A percentile compares a stretch with the other conserved stretches of the same genome.
Evolutionary conservation across 2,329 filamentous ascomycete species (phyloP).

Genomic region (Ophiosphaerella narmari): DNA sequence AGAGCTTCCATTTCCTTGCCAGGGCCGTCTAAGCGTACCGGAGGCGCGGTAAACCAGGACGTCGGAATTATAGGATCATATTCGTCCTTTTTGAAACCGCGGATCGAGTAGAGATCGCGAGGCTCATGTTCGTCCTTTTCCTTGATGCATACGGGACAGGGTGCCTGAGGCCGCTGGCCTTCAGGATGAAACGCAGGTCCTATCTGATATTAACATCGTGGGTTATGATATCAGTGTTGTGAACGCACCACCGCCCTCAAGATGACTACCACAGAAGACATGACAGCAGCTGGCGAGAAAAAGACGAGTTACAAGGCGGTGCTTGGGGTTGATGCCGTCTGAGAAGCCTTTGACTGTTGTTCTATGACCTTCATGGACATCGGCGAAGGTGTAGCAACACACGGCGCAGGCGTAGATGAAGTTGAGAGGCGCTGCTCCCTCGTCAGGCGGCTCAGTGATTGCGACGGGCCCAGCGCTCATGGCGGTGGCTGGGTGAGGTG

Average conservation of each 20-base stretch:
- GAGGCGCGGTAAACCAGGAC: conserved; percentile 52
- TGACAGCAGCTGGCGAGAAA: conserved; percentile 57
- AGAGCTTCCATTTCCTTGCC: conserved; percentile 49
- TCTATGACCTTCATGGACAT: conserved; percentile 49
- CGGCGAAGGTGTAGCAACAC: conserved; percentile 52
- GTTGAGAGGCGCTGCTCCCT: conserved; percentile 46
- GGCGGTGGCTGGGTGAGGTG: background rate
- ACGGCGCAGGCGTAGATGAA: conserved; percentile 56
- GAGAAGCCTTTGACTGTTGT: conserved; percentile 46
- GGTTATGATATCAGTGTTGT: background rate
- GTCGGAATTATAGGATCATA: conserved; percentile 51
- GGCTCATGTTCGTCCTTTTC: conserved; percentile 41
- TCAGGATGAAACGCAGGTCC: conserved; percentile 53
- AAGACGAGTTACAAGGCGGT: conserved; percentile 50
- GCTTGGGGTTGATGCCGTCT: conserved; percentile 41
- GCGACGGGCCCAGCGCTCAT: conserved; percentile 20
- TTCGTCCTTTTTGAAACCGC: conserved; percentile 49
- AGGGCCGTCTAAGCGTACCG: conserved; percentile 45
- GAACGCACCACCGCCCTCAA: conserved; percentile 54
- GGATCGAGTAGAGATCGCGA: conserved; percentile 51
- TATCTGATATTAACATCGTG: conserved; percentile 21
- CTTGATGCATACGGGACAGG: conserved; percentile 52
- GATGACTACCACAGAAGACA: conserved; percentile 54
- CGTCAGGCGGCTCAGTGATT: conserved; percentile 5
- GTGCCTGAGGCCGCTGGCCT: conserved; percentile 46